Conservation (phyloP, 352 stramenopile species). For the Pythium volutum region DNA sequence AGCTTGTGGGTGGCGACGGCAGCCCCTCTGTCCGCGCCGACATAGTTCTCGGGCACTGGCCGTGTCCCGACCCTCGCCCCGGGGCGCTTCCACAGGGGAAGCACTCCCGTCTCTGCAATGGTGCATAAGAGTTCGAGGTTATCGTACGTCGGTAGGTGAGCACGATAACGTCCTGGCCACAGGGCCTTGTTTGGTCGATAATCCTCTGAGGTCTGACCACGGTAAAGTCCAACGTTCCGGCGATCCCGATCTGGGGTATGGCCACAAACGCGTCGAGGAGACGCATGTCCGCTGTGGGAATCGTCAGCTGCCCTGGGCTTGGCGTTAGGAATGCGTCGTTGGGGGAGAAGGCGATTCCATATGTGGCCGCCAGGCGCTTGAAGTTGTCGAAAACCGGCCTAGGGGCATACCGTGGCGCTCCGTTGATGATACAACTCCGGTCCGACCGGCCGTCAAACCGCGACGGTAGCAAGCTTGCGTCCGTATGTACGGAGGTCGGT, state of each 20-base stretch:
- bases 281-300: not conserved
- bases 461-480: too few species aligned
- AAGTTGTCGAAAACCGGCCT: not conserved
- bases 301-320: not conserved
- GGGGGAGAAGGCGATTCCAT: not conserved
- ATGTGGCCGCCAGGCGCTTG: not conserved
- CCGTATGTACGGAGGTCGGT: too few species aligned
- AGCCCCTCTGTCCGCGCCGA: slow-evolving; percentile 1
- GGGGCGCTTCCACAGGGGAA: not conserved
- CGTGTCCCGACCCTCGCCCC: not conserved
- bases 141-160: slow-evolving; percentile 5
- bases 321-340: not conserved
- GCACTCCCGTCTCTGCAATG: slow-evolving; percentile 2
- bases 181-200: slow-evolving; percentile 20
- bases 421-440: not conserved
- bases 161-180: slow-evolving; percentile 3
- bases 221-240: slow-evolving; percentile 3
- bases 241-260: slow-evolving; percentile 4
- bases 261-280: slow-evolving; percentile 12
- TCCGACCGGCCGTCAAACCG: too few species aligned
- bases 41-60: slow-evolving; percentile 15
- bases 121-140: slow-evolving; percentile 16
- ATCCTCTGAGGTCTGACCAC: slow-evolving; percentile 13
- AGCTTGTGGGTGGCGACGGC: slow-evolving; percentile 9
- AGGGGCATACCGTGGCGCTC: not conserved